These are phyloP conservation scores for Pezicula neosporulosa DNA, from an alignment of 2,329 filamentous ascomycete species.

Conservation along the genomic window DNA sequence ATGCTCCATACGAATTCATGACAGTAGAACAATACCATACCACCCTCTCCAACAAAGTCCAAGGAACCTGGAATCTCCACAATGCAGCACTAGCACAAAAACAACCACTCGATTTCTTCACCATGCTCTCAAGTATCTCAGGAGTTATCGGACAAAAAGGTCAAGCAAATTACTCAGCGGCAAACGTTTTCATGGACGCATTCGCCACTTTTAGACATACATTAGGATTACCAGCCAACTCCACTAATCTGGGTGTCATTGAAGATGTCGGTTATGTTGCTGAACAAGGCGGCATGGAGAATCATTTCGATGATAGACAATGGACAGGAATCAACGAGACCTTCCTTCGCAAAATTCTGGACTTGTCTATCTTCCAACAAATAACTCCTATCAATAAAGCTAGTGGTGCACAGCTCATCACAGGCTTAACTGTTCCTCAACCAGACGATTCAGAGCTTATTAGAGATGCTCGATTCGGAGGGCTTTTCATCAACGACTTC, in stretches of 20 bases:
- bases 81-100: neutral
- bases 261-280: slow-evolving; percentile 31
- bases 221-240: slow-evolving; percentile 38
- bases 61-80: slow-evolving; percentile 19
- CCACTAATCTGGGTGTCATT: slow-evolving; percentile 50
- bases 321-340: slow-evolving; percentile 26
- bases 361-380: slow-evolving; percentile 27
- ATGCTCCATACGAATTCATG: slow-evolving; percentile 9
- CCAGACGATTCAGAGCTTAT: slow-evolving; percentile 20
- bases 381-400: slow-evolving; percentile 6
- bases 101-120: slow-evolving; percentile 37
- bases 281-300: slow-evolving; percentile 4
- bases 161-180: slow-evolving; percentile 46
- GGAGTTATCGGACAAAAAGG: slow-evolving; percentile 30
- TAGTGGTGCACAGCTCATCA: slow-evolving; percentile 25
- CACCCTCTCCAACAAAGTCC: slow-evolving; percentile 6
- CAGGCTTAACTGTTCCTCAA: slow-evolving; percentile 22
- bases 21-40: slow-evolving; percentile 8
- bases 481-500: slow-evolving; percentile 1
- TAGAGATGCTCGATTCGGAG: slow-evolving; percentile 23
- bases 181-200: slow-evolving; percentile 44
- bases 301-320: slow-evolving; percentile 11
- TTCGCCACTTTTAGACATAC: slow-evolving; percentile 35
- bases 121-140: slow-evolving; percentile 33
- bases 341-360: slow-evolving; percentile 23